These are phyloP conservation scores for Podospora pseudocomata DNA, from an alignment of 495 filamentous ascomycete genomes.

Conservation along the genomic window DNA sequence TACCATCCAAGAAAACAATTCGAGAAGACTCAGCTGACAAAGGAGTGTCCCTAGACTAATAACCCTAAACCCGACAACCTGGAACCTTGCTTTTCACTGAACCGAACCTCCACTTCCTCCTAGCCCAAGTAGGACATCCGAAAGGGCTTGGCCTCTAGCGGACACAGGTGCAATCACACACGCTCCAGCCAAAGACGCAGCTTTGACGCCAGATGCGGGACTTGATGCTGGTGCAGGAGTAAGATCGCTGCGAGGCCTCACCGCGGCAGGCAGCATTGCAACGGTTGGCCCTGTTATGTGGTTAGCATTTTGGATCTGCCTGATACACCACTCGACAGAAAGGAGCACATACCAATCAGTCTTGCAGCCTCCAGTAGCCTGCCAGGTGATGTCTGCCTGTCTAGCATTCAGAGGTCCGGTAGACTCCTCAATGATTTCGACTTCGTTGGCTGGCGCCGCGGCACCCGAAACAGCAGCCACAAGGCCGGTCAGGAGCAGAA, in stretches of 20 bases:
- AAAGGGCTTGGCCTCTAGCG: neutral
- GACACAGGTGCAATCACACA: neutral
- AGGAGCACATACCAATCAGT: neutral
- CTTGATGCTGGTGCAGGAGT: conserved; percentile 1
- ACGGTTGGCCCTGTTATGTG: neutral
- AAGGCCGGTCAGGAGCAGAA: neutral
- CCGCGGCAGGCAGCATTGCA: conserved; percentile 4
- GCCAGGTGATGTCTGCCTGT: conserved; percentile 4
- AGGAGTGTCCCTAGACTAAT: neutral
- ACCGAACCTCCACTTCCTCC: neutral
- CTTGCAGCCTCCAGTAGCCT: conserved; percentile 1
- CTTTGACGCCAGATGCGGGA: neutral
- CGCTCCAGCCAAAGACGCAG: neutral
- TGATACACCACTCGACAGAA: neutral
- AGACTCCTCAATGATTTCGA: neutral
- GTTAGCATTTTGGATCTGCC: neutral
- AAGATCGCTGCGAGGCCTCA: neutral
- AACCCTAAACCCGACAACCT: neutral
- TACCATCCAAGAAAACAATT: neutral
- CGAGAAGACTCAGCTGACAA: neutral
- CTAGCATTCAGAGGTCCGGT: conserved; percentile 1
- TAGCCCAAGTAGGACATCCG: neutral
- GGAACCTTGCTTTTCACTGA: neutral
- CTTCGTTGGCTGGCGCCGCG: neutral
- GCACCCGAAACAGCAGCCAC: neutral